A percentile compares a stretch with the other conserved stretches of the same genome.
Evolutionary conservation across 1,139 yeast species (phyloP).

Genomic region (Sugiyamaella paludigena): DNA sequence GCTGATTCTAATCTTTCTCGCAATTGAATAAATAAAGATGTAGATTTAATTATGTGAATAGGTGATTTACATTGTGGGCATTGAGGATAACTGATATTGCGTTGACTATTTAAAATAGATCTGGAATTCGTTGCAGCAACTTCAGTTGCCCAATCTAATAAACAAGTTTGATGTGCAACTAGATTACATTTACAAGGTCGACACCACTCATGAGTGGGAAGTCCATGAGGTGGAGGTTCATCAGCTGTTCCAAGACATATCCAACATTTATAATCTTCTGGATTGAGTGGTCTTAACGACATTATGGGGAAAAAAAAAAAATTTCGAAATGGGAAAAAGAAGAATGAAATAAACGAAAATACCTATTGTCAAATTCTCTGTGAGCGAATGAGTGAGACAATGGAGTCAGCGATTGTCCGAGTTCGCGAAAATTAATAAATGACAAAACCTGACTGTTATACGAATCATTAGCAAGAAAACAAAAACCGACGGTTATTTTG

Average conservation of each 20-base stretch:
- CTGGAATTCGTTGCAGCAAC: slow-evolving; percentile 30
- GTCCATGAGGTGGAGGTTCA: slow-evolving; percentile 38
- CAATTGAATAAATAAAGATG: slow-evolving; percentile 30
- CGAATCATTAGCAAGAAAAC: too few species aligned
- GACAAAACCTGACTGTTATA: too few species aligned
- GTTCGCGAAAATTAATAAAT: too few species aligned
- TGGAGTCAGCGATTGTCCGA: too few species aligned
- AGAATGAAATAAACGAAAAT: too few species aligned
- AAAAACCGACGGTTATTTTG: too few species aligned
- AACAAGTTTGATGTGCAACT: slow-evolving; percentile 45
- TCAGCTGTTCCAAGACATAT: slow-evolving; percentile 45
- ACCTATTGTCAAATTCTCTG: too few species aligned
- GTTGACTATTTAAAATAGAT: slow-evolving; percentile 17
- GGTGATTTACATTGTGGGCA: slow-evolving; percentile 49
- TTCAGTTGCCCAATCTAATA: slow-evolving; percentile 46
- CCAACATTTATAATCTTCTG: slow-evolving; percentile 39
- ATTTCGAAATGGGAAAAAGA: too few species aligned
- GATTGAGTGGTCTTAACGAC: slow-evolving; percentile 2
- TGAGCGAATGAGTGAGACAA: too few species aligned
- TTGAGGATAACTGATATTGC: slow-evolving; percentile 25
- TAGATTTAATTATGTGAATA: slow-evolving; percentile 34
- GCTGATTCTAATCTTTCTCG: slow-evolving; percentile 29
- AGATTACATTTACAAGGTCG: slow-evolving; percentile 44
- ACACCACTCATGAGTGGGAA: slow-evolving; percentile 37
- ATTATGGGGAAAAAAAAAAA: too few species aligned